Evolutionary conservation across 2,329 filamentous ascomycete genomes (phyloP).

Genomic region (Magnaporthiopsis poae): DNA sequence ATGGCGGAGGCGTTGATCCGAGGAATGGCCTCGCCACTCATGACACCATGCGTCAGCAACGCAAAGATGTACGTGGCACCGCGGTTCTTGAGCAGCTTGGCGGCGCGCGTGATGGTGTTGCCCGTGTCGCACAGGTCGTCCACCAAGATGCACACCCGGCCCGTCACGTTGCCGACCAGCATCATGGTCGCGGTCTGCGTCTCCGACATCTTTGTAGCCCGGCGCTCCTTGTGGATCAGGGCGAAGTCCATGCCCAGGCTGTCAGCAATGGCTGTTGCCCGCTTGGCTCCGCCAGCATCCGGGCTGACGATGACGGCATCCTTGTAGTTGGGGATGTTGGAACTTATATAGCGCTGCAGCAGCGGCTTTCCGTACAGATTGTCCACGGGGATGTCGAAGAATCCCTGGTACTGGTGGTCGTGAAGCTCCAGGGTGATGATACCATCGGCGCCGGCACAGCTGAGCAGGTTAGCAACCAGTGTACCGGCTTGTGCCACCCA

Average conservation of each 20-base stretch:
- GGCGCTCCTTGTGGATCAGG: conserved; percentile 77
- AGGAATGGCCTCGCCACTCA: conserved; percentile 89
- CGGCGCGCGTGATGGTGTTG: conserved; percentile 92
- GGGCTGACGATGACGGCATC: conserved; percentile 89
- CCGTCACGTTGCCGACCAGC: conserved; percentile 65
- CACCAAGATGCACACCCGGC: conserved; percentile 72
- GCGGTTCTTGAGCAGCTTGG: conserved; percentile 92
- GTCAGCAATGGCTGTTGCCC: conserved; percentile 90
- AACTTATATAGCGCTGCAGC: conserved; percentile 61
- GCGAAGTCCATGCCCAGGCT: conserved; percentile 89
- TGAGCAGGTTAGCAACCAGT: conserved; percentile 84
- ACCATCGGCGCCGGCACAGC: conserved; percentile 90
- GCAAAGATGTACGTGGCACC: conserved; percentile 87
- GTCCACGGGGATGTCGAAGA: conserved; percentile 97
- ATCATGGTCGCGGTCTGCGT: conserved; percentile 75
- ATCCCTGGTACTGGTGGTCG: conserved; percentile 94
- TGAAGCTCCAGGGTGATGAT: conserved; percentile 93
- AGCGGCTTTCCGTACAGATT: conserved; percentile 83
- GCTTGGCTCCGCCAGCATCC: conserved; percentile 91
- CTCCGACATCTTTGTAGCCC: conserved; percentile 64
- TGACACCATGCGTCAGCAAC: conserved; percentile 84
- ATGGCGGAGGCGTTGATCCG: conserved; percentile 87
- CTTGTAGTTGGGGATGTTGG: conserved; percentile 73
- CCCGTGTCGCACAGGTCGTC: conserved; percentile 93
- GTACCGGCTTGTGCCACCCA: conserved; percentile 98